Evolutionary conservation across 2,329 filamentous ascomycete species (phyloP), one percentile per base, ranked within the genome.

Genomic region (Emergomyces orientalis): DNA sequence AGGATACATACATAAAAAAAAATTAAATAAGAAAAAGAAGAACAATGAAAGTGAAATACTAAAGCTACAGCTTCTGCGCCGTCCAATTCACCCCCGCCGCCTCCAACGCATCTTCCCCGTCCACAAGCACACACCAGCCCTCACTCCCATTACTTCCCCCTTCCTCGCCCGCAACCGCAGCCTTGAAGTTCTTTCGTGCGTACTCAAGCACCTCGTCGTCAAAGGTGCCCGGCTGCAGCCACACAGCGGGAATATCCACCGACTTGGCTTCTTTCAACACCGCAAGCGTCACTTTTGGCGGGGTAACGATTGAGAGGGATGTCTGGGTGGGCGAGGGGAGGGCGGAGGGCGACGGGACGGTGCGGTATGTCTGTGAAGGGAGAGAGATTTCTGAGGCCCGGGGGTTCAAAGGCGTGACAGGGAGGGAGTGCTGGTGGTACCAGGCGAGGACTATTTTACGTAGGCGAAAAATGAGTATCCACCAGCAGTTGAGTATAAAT

Each of bases 171-270:
- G 84, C 87, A 43, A 91, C 82, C 55, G 80, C 88, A 45, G 86
- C 85, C 67, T 86, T 79, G 70, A 94, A 96, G 67, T 88, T 82
- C 55, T 78, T 78, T 64, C 81, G 79, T 2, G 90, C 91, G 74
- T 84, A 91, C 49, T 82, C 78, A 65, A 96, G 72, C 27, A 91
- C 88, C 63, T 86, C 84, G 60, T 89, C 84, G 72, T 96, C 86
- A 72, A 89, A 97, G 19, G 86, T 92, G 0, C 93, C 94, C 0
- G 94, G 94, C 77, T 97, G 94, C 67, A 97, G 78, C 89, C 90
- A 96, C 5, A 96, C 86, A 32, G 89, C 83, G 22, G 84, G 82
- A 54, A 96, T 78, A 2, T 91, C 87, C 13, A 88, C 80, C 62
- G 83, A 79, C 74, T 87, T 89, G 0, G 93, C 94, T 74, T 96